phyloP scores from a whole-genome alignment of 768 basidiomycete genomes.

The Suillus lakei region DNA sequence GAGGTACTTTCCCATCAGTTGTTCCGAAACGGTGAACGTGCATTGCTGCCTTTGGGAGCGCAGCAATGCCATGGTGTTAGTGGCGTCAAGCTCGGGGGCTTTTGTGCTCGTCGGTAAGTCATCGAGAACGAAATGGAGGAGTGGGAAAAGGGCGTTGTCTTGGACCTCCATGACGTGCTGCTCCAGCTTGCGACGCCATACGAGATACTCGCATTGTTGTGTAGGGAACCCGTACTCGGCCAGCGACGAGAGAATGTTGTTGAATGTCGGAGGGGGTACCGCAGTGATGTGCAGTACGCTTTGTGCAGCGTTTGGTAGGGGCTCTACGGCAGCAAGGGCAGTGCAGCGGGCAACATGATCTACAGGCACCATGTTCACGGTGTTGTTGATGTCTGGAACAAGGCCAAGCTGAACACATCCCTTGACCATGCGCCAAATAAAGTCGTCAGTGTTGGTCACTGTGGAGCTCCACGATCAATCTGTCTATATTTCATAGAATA shows the following conservation, averaged over 20 bases:
- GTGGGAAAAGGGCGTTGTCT: slow-evolving; percentile 96
- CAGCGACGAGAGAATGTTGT: slow-evolving; percentile 78
- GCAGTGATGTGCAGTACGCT: slow-evolving; percentile 87
- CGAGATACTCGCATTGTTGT: slow-evolving; percentile 82
- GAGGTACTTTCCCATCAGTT: slow-evolving; percentile 84
- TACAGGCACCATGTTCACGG: slow-evolving; percentile 97
- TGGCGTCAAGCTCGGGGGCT: slow-evolving; percentile 87
- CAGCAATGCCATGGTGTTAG: slow-evolving; percentile 76
- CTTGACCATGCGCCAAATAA: slow-evolving; percentile 97
- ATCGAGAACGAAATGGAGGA: slow-evolving; percentile 96
- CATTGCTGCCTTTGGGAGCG: slow-evolving; percentile 40
- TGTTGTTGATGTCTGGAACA: slow-evolving; percentile 97
- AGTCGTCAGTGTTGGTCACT: slow-evolving; percentile 99
- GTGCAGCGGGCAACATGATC: slow-evolving; percentile 91
- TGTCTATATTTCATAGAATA: background rate
- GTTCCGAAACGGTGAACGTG: slow-evolving; percentile 70
- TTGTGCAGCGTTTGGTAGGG: slow-evolving; percentile 50
- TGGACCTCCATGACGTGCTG: slow-evolving; percentile 93
- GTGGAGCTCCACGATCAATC: slow-evolving; percentile 12
- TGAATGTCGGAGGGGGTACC: slow-evolving; percentile 86
- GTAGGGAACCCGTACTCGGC: slow-evolving; percentile 80
- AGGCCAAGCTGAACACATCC: slow-evolving; percentile 98
- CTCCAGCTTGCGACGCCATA: slow-evolving; percentile 92
- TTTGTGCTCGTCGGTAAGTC: slow-evolving; percentile 97
- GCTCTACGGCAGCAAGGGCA: slow-evolving; percentile 70